Base-by-base conservation (phyloP, 2,329 filamentous ascomycete species). In the Epichloe brachyelytri region DNA sequence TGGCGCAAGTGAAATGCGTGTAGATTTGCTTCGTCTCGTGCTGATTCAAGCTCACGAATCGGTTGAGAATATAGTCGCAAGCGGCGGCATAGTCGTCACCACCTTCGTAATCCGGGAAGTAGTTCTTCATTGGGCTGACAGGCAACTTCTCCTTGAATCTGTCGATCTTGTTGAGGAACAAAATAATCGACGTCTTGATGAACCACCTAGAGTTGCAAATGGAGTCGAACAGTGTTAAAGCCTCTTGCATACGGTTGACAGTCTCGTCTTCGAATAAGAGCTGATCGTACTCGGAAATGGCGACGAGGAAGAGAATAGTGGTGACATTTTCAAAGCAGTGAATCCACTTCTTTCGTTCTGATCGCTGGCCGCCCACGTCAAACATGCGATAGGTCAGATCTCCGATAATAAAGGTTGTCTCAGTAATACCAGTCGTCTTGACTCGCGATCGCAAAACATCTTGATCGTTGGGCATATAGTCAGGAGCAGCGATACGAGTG, bases 11-110 rank as follows among this genome's bases (percentile, higher is more conserved):
- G 73, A 98, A 98, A 72, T 97, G 93, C 53, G 93, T 98, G 78
- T 98, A 98, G 69, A 98, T 97, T 71, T 98, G 93, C 78, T 98
- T 98, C 51, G 89, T 95, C 76, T 97, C 93, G 68, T 96, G 91
- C 72, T 97, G 93, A 75, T 98, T 98, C 67, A 98, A 76, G 67
- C 87, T 93, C 63, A 97, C 93, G 71, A 98, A 98, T 66, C 93
- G 83, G 79, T 97, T 97, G 56, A 98, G 80, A 63, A 98, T 97
- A 74, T 98, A 98, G 70, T 98, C 91, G 74, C 93, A 98, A 38
- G 93, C 93, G 48, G 88, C 86, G 40, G 86, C 84, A 65, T 98
- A 98, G 71, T 98, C 91, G 60, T 95, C 86, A 60, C 93, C 93
- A 59, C 91, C 88, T 74, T 97, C 91, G 69, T 88, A 93, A 64